Conservation (phyloP, 805 yeast species). For the Phaffomyces thermotolerans region DNA sequence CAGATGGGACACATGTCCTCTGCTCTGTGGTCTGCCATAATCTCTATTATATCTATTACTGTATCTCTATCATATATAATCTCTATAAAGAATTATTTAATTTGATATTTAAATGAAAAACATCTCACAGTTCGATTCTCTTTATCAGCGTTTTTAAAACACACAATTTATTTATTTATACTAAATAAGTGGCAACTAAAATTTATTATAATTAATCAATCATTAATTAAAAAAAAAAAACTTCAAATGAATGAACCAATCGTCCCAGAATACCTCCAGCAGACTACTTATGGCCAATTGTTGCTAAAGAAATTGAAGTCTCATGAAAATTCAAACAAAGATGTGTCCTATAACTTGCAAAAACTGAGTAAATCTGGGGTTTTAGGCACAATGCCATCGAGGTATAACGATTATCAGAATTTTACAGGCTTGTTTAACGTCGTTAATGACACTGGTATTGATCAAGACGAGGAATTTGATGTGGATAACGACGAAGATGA, state of each 20-base stretch:
- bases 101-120: too few species aligned
- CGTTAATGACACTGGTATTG: neutral
- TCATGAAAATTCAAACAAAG: neutral
- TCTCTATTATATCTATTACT: too few species aligned
- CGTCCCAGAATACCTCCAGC: slow-evolving; percentile 4
- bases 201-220: too few species aligned
- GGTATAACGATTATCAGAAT: neutral
- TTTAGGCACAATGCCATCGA: slow-evolving; percentile 1
- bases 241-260: neutral
- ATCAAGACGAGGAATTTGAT: neutral
- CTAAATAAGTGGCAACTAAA: too few species aligned
- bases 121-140: neutral
- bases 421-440: neutral
- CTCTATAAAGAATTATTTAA: too few species aligned
- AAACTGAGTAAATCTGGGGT: neutral
- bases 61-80: too few species aligned
- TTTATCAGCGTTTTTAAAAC: too few species aligned
- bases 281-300: slow-evolving; percentile 1
- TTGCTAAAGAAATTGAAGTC: neutral
- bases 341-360: neutral
- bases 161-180: too few species aligned
- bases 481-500: neutral
- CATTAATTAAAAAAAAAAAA: too few species aligned
- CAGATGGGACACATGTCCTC: slow-evolving; percentile 95
- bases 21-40: slow-evolving; percentile 15